Evolutionary conservation across 495 filamentous ascomycete genomes (phyloP), one percentile per base, ranked within the genome.

Genomic region (Neurospora sp.): DNA sequence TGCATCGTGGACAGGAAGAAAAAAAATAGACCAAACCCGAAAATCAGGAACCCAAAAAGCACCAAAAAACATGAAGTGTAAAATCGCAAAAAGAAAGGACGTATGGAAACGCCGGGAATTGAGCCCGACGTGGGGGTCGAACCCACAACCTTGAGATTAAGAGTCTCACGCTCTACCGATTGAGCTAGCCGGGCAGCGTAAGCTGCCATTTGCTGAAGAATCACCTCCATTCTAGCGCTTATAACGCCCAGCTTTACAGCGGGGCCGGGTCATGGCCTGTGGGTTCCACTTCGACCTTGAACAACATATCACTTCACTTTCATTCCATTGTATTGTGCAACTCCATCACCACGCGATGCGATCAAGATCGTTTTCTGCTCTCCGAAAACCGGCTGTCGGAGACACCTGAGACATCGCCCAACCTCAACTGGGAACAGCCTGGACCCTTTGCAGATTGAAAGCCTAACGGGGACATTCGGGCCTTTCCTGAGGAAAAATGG

Each of bases 81-180:
- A 35, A 61, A 9, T 8, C 1, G 7, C 12, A 61, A 61, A 61
- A 61, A 61, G 6, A 18, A 2, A 22, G 11, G 53, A 61, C 27
- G 53, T 61, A 1, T 16, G 22, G 22, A 35, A 35, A 61, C 53
- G 14, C 9, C 53, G 53, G 53, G 53, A 35, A 61, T 61, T 61
- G 53, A 61, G 53, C 53, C 53, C 53, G 53, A 61, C 53, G 53
- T 61, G 53, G 53, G 53, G 53, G 53, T 65, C 53, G 53, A 61
- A 53, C 20, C 20, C 53, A 61, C 53, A 61, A 61, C 53, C 53
- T 61, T 61, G 53, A 61, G 53, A 61, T 61, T 61, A 91, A 91
- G 89, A 91, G 89, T 91, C 89, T 90, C 87, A 91, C 89, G 90
- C 90, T 91, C 89, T 91, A 90, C 89, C 89, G 89, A 91, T 91